Evolutionary conservation across 2,329 filamentous ascomycete species (phyloP).

Genomic region (Seiridium unicorne): DNA sequence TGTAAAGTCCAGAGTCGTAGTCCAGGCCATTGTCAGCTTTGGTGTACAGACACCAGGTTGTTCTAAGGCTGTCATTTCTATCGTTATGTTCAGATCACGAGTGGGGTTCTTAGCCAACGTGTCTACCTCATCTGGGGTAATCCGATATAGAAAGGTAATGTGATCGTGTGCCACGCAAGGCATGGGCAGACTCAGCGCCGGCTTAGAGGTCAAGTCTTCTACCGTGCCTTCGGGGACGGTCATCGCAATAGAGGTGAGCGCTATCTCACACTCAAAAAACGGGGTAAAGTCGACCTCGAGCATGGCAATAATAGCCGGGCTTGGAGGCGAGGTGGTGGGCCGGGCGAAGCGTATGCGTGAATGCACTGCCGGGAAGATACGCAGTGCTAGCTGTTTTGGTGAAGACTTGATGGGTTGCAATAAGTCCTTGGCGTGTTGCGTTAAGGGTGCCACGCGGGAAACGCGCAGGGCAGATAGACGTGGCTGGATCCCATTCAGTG

Average conservation of each 20-base stretch:
- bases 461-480: slow-evolving; percentile 72
- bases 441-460: slow-evolving; percentile 69
- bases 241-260: slow-evolving; percentile 58
- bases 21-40: slow-evolving; percentile 64
- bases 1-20: slow-evolving; percentile 67
- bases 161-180: slow-evolving; percentile 71
- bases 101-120: slow-evolving; percentile 42
- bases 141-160: slow-evolving; percentile 70
- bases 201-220: slow-evolving; percentile 52
- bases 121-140: slow-evolving; percentile 52
- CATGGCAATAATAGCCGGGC: slow-evolving; percentile 63
- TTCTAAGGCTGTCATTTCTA: slow-evolving; percentile 58
- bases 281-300: slow-evolving; percentile 74
- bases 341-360: slow-evolving; percentile 71
- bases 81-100: slow-evolving; percentile 56
- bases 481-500: slow-evolving; percentile 59
- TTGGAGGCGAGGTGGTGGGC: slow-evolving; percentile 56
- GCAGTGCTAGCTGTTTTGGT: slow-evolving; percentile 56
- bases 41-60: slow-evolving; percentile 58
- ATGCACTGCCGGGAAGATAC: slow-evolving; percentile 67
- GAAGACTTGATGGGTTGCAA: slow-evolving; percentile 64
- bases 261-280: slow-evolving; percentile 65
- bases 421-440: slow-evolving; percentile 56
- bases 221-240: slow-evolving; percentile 57
- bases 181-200: slow-evolving; percentile 53